Percentiles rank a stretch among this genome's conserved stretches.
Conservation (phyloP, 1,284 basidiomycete species). For the Porogramme epimiltina region DNA sequence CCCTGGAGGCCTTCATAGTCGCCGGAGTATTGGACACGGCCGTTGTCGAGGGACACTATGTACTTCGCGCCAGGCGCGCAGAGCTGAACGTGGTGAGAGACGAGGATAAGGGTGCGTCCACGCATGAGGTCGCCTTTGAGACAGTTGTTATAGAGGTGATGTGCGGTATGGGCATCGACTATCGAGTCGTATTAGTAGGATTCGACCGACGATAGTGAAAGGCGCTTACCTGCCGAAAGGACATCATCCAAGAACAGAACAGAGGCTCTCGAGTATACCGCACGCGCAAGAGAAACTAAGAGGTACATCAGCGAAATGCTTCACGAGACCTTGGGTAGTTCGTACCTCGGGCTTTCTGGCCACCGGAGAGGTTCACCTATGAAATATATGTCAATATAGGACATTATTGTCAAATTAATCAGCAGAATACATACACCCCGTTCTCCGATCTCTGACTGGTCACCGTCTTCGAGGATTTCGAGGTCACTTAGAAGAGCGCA, state of each 20-base stretch:
- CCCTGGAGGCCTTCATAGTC: slow-evolving; percentile 64
- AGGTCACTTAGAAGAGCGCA: slow-evolving; percentile 82
- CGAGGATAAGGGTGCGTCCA: slow-evolving; percentile 81
- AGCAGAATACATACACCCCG: slow-evolving; percentile 55
- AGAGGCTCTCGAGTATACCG: slow-evolving; percentile 90
- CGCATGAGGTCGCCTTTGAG: slow-evolving; percentile 83
- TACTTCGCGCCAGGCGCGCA: slow-evolving; percentile 71
- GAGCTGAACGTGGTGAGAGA: slow-evolving; percentile 89
- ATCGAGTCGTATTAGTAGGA: too few species aligned
- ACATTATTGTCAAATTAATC: background rate
- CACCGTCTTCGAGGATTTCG: slow-evolving; percentile 91
- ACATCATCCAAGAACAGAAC: slow-evolving; percentile 90
- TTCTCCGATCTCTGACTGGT: slow-evolving; percentile 91
- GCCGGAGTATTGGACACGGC: slow-evolving; percentile 79
- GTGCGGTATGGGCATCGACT: slow-evolving; percentile 90
- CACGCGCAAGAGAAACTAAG: slow-evolving; percentile 82
- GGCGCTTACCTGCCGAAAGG: slow-evolving; percentile 61
- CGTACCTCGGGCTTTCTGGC: slow-evolving; percentile 90
- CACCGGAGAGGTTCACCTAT: slow-evolving; percentile 77
- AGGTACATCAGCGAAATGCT: slow-evolving; percentile 1
- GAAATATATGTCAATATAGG: slow-evolving; percentile 20
- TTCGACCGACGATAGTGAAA: background rate
- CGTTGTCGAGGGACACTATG: slow-evolving; percentile 85
- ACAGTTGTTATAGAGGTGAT: slow-evolving; percentile 83
- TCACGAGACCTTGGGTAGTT: background rate